A percentile compares a stretch with the other conserved stretches of the same genome.
Evolutionary conservation across 331 rosid species (phyloP).

Genomic region (Stylosanthes scabra): DNA sequence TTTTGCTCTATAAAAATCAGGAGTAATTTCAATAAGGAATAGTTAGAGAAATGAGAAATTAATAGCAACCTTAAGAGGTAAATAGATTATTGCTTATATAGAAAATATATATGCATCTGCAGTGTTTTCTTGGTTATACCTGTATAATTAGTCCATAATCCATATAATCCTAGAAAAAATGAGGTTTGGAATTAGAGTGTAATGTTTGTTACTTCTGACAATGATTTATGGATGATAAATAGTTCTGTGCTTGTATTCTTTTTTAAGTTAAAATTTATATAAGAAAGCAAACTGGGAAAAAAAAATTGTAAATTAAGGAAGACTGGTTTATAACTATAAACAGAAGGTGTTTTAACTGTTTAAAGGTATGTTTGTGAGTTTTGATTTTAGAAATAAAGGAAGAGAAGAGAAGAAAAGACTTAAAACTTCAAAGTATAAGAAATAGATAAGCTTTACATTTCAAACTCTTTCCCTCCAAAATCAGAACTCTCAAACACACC

Average conservation of each 20-base stretch:
- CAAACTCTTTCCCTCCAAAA: too few species aligned
- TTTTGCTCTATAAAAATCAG: background rate
- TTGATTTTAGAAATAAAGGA: too few species aligned
- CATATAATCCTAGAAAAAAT: too few species aligned
- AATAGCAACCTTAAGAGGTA: background rate
- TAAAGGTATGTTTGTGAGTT: too few species aligned
- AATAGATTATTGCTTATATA: background rate
- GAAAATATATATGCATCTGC: background rate
- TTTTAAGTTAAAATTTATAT: background rate
- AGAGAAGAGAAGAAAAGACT: too few species aligned
- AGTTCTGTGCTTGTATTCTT: background rate
- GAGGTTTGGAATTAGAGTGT: constrained; percentile 10
- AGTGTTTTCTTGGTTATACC: constrained; percentile 5
- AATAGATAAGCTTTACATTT: too few species aligned
- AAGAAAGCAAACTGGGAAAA: background rate
- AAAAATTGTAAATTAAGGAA: background rate
- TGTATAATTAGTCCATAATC: background rate
- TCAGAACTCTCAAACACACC: too few species aligned
- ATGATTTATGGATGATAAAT: background rate
- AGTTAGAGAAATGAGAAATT: background rate
- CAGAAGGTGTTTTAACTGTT: background rate
- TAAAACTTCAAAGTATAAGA: too few species aligned
- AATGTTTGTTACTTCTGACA: background rate
- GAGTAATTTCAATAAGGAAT: background rate
- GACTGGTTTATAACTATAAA: background rate